A percentile compares a stretch with the other conserved stretches of the same genome.
Conservation (phyloP, 495 filamentous ascomycete genomes). For the Bacidia gigantensis region DNA sequence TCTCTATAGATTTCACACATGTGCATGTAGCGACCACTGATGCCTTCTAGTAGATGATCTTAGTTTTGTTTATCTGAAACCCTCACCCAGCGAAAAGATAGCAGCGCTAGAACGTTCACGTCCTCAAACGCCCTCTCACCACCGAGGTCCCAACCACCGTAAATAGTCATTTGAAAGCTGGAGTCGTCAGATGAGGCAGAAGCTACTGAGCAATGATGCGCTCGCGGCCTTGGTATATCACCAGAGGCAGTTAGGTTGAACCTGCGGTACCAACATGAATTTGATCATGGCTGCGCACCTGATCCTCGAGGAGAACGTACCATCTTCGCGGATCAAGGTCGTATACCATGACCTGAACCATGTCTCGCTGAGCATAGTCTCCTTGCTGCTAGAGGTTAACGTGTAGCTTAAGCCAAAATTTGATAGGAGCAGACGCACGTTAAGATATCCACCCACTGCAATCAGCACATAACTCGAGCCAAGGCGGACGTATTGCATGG, state of each 20-base stretch:
- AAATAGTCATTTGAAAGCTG: constrained; percentile 5
- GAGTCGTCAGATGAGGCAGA: constrained; percentile 4
- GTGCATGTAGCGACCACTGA: neutral
- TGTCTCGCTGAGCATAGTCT: neutral
- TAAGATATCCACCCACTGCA: constrained; percentile 3
- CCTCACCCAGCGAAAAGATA: constrained; percentile 7
- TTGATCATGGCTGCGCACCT: neutral
- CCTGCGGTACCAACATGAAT: neutral
- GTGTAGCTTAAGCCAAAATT: no score
- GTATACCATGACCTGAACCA: neutral
- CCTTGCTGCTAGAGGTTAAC: neutral
- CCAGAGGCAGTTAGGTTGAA: neutral
- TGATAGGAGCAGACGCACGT: no score
- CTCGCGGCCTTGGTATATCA: neutral
- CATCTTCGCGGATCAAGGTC: neutral
- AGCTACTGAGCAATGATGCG: constrained; percentile 1
- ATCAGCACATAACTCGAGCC: neutral
- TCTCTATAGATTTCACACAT: constrained; percentile 6
- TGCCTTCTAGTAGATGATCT: neutral
- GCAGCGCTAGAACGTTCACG: constrained; percentile 6
- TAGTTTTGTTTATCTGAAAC: constrained; percentile 1
- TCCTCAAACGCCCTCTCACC: neutral
- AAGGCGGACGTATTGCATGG: constrained; percentile 6
- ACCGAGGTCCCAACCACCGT: constrained; percentile 2
- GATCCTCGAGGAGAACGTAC: neutral